These are phyloP conservation scores for Phytophthora pseudosyringae DNA, from an alignment of 352 stramenopile genomes.

Conservation along the genomic window DNA sequence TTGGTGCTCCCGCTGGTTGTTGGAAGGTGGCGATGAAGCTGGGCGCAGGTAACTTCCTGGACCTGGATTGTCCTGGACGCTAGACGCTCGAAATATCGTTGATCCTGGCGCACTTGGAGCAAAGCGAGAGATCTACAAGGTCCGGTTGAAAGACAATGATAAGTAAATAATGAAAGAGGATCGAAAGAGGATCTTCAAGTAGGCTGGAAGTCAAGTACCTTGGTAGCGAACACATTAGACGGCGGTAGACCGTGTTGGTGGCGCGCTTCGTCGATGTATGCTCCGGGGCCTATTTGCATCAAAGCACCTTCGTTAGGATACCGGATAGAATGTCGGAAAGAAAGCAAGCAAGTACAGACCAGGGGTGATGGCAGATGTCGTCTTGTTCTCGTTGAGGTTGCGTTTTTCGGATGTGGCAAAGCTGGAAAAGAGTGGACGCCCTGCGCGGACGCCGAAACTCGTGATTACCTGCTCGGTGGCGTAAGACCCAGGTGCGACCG, in stretches of 20 bases:
- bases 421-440: conserved; percentile 60
- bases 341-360: conserved; percentile 25
- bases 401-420: conserved; percentile 76
- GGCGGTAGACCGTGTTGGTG: conserved; percentile 19
- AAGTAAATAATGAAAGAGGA: not conserved
- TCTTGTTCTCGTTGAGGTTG: conserved; percentile 83
- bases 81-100: conserved; percentile 68
- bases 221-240: conserved; percentile 78
- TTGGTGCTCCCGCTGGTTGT: conserved; percentile 40
- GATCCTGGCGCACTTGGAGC: conserved; percentile 74
- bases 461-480: conserved; percentile 53
- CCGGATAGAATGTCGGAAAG: not conserved
- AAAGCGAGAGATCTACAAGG: conserved; percentile 67
- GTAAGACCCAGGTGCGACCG: conserved; percentile 75
- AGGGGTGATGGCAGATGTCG: conserved; percentile 77
- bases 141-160: not conserved
- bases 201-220: conserved; percentile 31
- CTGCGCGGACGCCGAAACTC: conserved; percentile 48
- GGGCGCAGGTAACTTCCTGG: conserved; percentile 56
- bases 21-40: conserved; percentile 30
- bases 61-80: conserved; percentile 77
- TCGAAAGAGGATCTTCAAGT: not conserved
- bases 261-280: conserved; percentile 44
- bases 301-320: not conserved
- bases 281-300: conserved; percentile 50